Conservation (phyloP, 2,329 filamentous ascomycete species). For the Neofusicoccum cordaticola region DNA sequence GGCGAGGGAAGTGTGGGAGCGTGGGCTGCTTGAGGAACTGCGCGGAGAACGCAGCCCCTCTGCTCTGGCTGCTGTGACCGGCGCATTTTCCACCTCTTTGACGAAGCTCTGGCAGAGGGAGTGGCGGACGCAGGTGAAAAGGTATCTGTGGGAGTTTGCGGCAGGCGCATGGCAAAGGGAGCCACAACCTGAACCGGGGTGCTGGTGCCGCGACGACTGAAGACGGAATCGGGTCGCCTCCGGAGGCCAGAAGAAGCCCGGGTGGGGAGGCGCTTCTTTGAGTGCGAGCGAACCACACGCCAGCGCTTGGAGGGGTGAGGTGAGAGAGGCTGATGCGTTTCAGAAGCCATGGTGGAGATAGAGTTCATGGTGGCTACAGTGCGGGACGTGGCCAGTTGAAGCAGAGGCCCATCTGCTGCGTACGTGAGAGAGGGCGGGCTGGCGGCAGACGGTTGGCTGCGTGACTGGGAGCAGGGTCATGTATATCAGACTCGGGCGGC, state of each 20-base stretch:
- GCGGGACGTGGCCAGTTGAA: background rate
- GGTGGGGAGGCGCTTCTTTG: background rate
- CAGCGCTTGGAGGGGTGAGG: background rate
- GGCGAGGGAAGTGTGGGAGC: background rate
- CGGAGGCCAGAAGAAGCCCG: background rate
- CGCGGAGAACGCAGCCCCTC: constrained; percentile 33
- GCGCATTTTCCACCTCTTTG: constrained; percentile 15
- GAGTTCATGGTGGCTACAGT: background rate
- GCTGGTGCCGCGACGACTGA: constrained; percentile 32
- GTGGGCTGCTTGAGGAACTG: constrained; percentile 27
- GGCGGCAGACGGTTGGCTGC: background rate
- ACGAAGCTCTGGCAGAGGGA: background rate
- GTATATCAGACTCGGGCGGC: background rate
- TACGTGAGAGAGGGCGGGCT: background rate
- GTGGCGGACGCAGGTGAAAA: background rate
- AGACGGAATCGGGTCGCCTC: constrained; percentile 28
- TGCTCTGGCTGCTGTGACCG: background rate
- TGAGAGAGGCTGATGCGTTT: background rate
- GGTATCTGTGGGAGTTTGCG: background rate
- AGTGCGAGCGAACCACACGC: background rate
- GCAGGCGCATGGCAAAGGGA: background rate
- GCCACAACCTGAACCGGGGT: constrained; percentile 19
- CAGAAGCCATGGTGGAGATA: background rate
- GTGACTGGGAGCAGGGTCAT: background rate
- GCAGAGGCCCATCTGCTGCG: background rate